Percentiles rank a stretch among this genome's conserved stretches.
Evolutionary conservation across 2,329 filamentous ascomycete species (phyloP).

Genomic region (Fusarium veterinarium): DNA sequence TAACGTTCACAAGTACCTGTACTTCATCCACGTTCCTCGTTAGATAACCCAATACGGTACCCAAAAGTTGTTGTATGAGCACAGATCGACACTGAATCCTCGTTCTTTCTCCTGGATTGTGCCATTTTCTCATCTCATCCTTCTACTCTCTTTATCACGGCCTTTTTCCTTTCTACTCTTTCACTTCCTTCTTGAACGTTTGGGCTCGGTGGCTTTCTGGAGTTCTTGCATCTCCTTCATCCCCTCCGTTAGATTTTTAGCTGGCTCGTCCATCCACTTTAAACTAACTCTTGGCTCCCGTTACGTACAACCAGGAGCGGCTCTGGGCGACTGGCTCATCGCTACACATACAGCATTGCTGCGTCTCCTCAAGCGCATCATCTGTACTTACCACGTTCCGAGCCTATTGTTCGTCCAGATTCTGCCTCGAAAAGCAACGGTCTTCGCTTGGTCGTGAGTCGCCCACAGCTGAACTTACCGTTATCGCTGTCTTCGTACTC

Average conservation of each 20-base stretch:
- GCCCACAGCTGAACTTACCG: slow-evolving; percentile 12
- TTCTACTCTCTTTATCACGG: slow-evolving; percentile 13
- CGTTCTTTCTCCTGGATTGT: slow-evolving; percentile 25
- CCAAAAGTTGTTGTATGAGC: slow-evolving; percentile 5
- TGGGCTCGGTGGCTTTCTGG: slow-evolving; percentile 32
- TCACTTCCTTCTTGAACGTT: slow-evolving; percentile 22
- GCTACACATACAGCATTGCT: slow-evolving; percentile 14
- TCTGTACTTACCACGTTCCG: slow-evolving; percentile 19
- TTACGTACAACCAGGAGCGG: slow-evolving; percentile 22
- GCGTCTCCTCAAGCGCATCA: slow-evolving; percentile 33
- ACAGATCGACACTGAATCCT: slow-evolving; percentile 37
- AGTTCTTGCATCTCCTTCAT: slow-evolving; percentile 21
- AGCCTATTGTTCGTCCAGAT: slow-evolving; percentile 12
- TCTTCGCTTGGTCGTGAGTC: slow-evolving; percentile 32
- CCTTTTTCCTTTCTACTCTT: slow-evolving; percentile 1
- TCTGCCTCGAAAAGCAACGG: slow-evolving; percentile 17
- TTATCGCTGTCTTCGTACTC: slow-evolving; percentile 25
- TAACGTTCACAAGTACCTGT: slow-evolving; percentile 22
- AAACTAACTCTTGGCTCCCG: slow-evolving; percentile 38
- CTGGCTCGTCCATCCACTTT: slow-evolving; percentile 23
- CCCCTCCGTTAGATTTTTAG: slow-evolving; percentile 6
- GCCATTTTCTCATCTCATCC: slow-evolving; percentile 22
- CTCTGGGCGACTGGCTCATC: slow-evolving; percentile 42
- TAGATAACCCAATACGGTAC: slow-evolving; percentile 15
- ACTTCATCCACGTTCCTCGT: slow-evolving; percentile 8